These are phyloP conservation scores for Metarhizium rileyi DNA, from an alignment of 2,329 filamentous ascomycete genomes.

Conservation along the genomic window DNA sequence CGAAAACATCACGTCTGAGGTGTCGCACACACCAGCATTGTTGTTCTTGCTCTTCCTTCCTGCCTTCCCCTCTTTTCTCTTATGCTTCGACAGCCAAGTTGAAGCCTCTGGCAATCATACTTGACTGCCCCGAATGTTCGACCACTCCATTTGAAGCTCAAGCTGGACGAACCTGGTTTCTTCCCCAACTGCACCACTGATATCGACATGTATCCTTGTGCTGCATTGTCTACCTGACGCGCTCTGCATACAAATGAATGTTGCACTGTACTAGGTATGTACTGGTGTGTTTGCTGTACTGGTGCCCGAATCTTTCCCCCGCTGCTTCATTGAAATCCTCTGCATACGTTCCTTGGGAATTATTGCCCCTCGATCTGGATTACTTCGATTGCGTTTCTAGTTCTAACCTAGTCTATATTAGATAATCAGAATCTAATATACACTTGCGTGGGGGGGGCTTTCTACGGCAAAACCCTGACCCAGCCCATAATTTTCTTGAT, in stretches of 20 bases:
- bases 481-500: not conserved
- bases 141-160: not conserved
- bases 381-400: not conserved
- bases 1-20: not conserved
- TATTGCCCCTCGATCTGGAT: not conserved
- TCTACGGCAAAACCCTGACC: not conserved
- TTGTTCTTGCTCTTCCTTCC: not conserved
- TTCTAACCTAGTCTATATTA: not conserved
- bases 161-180: not conserved
- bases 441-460: not conserved
- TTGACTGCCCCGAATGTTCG: not conserved
- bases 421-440: not conserved
- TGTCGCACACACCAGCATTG: not conserved
- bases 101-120: too few relatives aligned
- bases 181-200: not conserved
- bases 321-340: not conserved
- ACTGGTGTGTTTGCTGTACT: not conserved
- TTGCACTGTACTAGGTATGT: constrained; percentile 1
- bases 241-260: not conserved
- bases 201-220: constrained; percentile 6
- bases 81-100: too few relatives aligned
- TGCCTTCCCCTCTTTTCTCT: too few relatives aligned
- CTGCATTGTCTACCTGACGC: not conserved
- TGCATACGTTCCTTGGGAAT: not conserved
- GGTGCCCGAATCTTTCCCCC: not conserved